These are phyloP conservation scores for Phaeophleospora eucalypticola DNA, from an alignment of 2,329 filamentous ascomycete genomes.

Conservation along the genomic window DNA sequence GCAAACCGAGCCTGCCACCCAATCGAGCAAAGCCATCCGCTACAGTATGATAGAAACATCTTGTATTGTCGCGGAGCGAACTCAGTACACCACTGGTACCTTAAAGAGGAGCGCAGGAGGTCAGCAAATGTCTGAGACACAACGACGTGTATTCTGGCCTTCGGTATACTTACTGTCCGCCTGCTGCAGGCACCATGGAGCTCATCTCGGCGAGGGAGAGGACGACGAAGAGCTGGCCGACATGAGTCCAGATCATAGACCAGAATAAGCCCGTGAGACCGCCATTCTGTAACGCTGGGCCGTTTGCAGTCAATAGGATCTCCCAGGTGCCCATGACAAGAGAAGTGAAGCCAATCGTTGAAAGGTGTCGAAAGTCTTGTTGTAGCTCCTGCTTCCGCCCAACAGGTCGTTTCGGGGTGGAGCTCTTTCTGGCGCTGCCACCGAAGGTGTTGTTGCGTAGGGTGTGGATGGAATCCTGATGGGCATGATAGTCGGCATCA, in stretches of 20 bases:
- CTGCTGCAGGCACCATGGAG: slow-evolving; percentile 29
- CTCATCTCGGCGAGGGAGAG: slow-evolving; percentile 35
- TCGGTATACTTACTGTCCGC: too few species aligned
- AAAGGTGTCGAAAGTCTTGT: slow-evolving; percentile 22
- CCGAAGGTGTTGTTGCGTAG: neutral
- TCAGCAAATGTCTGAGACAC: too few species aligned
- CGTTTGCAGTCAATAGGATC: slow-evolving; percentile 29
- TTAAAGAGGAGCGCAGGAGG: too few species aligned
- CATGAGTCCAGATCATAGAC: slow-evolving; percentile 25
- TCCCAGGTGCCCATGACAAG: slow-evolving; percentile 53
- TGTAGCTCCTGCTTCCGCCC: slow-evolving; percentile 21
- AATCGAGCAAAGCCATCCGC: slow-evolving; percentile 32
- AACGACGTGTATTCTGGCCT: too few species aligned
- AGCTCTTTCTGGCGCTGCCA: slow-evolving; percentile 3
- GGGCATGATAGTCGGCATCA: neutral
- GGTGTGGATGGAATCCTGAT: neutral
- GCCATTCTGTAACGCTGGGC: slow-evolving; percentile 24
- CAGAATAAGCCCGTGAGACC: slow-evolving; percentile 30
- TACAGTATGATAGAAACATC: slow-evolving; percentile 45
- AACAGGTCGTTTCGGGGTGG: slow-evolving; percentile 3
- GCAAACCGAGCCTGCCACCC: slow-evolving; percentile 45
- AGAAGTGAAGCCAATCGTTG: slow-evolving; percentile 40
- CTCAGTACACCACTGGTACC: slow-evolving; percentile 37
- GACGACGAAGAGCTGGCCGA: slow-evolving; percentile 32
- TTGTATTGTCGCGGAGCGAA: slow-evolving; percentile 42